Base-by-base conservation (phyloP, 192 early-diverging fungal genomes). In the Chytriomyces sp. region DNA sequence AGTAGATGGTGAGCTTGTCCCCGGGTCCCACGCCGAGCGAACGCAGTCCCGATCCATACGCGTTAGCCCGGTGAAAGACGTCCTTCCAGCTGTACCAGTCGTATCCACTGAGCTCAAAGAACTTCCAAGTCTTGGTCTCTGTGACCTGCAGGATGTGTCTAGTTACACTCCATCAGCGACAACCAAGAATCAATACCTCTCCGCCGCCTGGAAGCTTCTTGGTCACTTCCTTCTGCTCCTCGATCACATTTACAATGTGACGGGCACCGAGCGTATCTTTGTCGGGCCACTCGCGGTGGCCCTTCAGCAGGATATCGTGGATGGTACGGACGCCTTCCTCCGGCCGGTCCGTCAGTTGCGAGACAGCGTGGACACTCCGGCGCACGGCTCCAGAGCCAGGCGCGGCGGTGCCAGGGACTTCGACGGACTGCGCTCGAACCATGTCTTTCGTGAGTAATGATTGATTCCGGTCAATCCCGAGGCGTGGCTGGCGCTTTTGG, bases 21-120 rank as follows among this genome's bases (percentile, higher is more conserved):
- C 68, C 62, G 5, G 44, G 26, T 26, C 73, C 77, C 65, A 85
- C 39, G 1, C 91, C 91, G 40, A 96, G 83, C 39, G 91, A 75
- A 61, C 75, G 71, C 5, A 96, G 82, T 54, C 93, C 96, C 36
- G 88, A 77, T n/a, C 94, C 94, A 58, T 93, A 82, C 26, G 83
- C 75, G 30, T 78, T 71, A 3, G 84, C 73, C 37, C 77, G 75
- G 37, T 84, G 72, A 62, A 75, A 38, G 36, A 68, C 91, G 41
- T 96, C 89, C 31, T 77, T 78, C 67, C 92, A 95, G 58, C 89
- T 93, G 73, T 92, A 77, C 88, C 92, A 98, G 69, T 85, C 70
- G 84, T 90, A 96, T 28, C 75, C 78, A 17, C 88, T 84, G 62
- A 61, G 26, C 59, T 34, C 59, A 61, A 39, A 39, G 19, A 86